phyloP scores from a whole-genome alignment of 371 early-diverging fungal genomes.

The Dentiscutata heterogama region DNA sequence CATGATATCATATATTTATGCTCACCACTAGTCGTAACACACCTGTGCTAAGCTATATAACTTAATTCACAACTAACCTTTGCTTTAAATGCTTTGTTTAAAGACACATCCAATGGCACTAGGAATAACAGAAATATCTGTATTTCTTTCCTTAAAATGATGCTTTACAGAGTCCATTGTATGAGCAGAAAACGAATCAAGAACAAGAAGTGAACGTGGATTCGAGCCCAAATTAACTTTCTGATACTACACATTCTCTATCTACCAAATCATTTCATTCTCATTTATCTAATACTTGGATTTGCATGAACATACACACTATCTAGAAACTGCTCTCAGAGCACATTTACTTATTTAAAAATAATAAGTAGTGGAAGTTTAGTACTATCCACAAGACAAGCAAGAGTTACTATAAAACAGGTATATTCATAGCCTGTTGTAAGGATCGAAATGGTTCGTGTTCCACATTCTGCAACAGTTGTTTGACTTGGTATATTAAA shows the following conservation, averaged over 20 bases:
- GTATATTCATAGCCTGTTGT: conserved; percentile 5
- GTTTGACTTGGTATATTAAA: too few species aligned
- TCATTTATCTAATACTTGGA: not conserved
- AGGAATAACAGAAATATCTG: conserved; percentile 8
- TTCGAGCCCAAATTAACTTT: not conserved
- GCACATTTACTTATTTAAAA: conserved; percentile 1
- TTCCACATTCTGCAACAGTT: too few species aligned
- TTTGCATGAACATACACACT: too few species aligned
- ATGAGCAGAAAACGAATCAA: conserved; percentile 14
- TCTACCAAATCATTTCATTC: not conserved
- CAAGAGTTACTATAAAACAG: not conserved
- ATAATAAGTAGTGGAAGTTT: not conserved
- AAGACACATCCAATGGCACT: not conserved
- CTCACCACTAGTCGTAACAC: too few species aligned
- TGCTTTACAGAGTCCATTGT: not conserved
- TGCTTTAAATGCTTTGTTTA: too few species aligned
- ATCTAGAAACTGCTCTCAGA: too few species aligned
- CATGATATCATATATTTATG: too few species aligned
- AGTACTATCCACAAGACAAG: conserved; percentile 1
- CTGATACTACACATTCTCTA: not conserved
- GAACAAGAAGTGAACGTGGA: not conserved
- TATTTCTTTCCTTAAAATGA: not conserved
- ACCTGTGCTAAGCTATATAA: too few species aligned
- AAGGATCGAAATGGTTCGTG: too few species aligned
- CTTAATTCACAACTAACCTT: too few species aligned